phyloP scores from a whole-genome alignment of 352 stramenopile species.

The Albugo candida region DNA sequence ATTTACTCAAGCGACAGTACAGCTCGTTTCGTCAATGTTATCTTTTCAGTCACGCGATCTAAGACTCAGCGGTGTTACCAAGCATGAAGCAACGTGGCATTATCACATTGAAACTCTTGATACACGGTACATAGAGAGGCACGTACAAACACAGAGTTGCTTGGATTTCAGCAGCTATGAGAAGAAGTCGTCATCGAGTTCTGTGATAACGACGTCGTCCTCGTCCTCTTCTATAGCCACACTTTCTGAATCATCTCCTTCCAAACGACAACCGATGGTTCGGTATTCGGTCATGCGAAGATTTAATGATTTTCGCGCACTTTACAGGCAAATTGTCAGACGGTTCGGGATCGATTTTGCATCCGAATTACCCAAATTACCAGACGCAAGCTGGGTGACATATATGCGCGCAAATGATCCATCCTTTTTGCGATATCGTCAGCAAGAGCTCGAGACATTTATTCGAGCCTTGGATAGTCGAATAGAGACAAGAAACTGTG shows the following conservation, averaged over 20 bases:
- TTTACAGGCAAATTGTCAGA: slow-evolving; percentile 38
- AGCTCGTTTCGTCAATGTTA: no score
- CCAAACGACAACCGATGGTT: slow-evolving; percentile 24
- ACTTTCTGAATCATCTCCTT: no score
- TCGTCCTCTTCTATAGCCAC: slow-evolving; percentile 7
- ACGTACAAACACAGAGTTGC: no score
- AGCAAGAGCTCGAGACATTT: slow-evolving; percentile 40
- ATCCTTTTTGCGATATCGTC: slow-evolving; percentile 40
- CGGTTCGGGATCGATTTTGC: slow-evolving; percentile 19
- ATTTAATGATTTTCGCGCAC: slow-evolving; percentile 57
- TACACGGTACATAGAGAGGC: slow-evolving; percentile 11
- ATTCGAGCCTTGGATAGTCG: slow-evolving; percentile 34
- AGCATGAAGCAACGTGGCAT: slow-evolving; percentile 39
- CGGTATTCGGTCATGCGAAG: slow-evolving; percentile 60
- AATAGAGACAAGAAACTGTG: slow-evolving; percentile 34
- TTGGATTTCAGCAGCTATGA: slow-evolving; percentile 5
- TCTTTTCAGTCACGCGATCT: slow-evolving; percentile 20
- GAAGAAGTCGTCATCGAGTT: slow-evolving; percentile 1
- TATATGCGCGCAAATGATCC: slow-evolving; percentile 57
- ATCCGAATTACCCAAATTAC: slow-evolving; percentile 37
- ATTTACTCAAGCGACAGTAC: no score
- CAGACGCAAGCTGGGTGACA: slow-evolving; percentile 42
- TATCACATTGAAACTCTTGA: slow-evolving; percentile 71
- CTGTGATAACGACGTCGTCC: slow-evolving; percentile 3
- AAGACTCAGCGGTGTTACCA: slow-evolving; percentile 51